Evolutionary conservation across 257 asterid genomes (phyloP).

Genomic region (Solanum rostratum): DNA sequence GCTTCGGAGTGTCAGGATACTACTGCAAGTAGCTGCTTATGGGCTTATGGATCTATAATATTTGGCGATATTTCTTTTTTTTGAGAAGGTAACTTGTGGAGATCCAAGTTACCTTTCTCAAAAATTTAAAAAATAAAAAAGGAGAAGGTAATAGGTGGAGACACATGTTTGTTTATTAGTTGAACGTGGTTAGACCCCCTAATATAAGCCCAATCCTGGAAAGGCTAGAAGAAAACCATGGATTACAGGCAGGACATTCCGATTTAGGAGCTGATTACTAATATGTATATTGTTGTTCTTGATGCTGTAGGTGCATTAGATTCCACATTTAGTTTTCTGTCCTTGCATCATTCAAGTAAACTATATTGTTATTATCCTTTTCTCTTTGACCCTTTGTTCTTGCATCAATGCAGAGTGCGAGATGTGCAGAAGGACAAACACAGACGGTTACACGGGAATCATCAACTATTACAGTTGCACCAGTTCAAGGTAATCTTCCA

Average conservation of each 20-base stretch:
- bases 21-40: not conserved
- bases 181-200: not conserved
- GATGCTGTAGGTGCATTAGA: not conserved
- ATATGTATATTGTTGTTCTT: not conserved
- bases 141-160: not conserved
- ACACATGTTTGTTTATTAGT: not conserved
- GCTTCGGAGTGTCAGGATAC: not conserved
- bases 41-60: not conserved
- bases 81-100: not conserved
- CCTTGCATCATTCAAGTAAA: not conserved
- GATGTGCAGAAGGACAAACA: constrained; percentile 73
- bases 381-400: not conserved
- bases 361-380: not conserved
- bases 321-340: not conserved
- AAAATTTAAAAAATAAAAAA: no score
- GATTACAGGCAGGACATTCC: not conserved
- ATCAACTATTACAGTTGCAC: constrained; percentile 85
- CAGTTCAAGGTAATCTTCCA: constrained; percentile 49
- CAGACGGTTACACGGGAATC: constrained; percentile 81
- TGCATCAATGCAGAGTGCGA: constrained; percentile 45
- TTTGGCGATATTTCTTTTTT: not conserved
- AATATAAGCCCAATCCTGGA: not conserved
- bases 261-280: not conserved
- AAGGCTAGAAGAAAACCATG: not conserved
- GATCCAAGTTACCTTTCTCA: no score